Conservation (phyloP, 106 monocot genomes). For the Platanthera guangdongensis region DNA sequence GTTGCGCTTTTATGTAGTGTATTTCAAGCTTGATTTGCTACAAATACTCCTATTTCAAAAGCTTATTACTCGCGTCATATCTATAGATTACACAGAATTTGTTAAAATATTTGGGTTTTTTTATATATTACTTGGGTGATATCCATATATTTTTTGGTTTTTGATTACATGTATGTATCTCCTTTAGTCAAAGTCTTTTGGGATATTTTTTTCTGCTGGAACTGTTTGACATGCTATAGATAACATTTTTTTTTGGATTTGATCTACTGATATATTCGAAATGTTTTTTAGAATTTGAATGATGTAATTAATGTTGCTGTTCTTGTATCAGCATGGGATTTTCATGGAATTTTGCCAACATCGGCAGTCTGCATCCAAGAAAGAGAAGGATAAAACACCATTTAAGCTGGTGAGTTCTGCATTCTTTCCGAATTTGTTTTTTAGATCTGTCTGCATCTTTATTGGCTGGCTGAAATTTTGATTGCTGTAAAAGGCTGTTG, state of each 20-base stretch:
- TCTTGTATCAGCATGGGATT: slow-evolving; percentile 49
- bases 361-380: slow-evolving; percentile 12
- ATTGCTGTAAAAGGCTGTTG: neutral
- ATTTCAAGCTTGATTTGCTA: neutral
- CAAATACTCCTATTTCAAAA: neutral
- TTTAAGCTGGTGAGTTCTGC: slow-evolving; percentile 47
- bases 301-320: neutral
- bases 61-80: neutral
- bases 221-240: neutral
- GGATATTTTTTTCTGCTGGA: neutral
- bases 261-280: neutral
- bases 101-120: too few species aligned
- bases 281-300: neutral
- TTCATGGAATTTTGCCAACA: slow-evolving; percentile 74
- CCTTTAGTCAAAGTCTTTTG: neutral
- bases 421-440: neutral
- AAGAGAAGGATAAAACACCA: slow-evolving; percentile 6
- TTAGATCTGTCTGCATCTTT: neutral
- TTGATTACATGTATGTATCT: neutral
- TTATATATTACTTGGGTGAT: too few species aligned
- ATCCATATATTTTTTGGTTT: neutral
- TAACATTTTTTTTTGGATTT: neutral
- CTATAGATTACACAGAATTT: neutral
- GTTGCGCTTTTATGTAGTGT: neutral
- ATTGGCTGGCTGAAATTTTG: neutral